A percentile compares a stretch with the other conserved stretches of the same genome.
phyloP scores from a whole-genome alignment of 148 eudicot species.

The Fagopyrum homotropicum region DNA sequence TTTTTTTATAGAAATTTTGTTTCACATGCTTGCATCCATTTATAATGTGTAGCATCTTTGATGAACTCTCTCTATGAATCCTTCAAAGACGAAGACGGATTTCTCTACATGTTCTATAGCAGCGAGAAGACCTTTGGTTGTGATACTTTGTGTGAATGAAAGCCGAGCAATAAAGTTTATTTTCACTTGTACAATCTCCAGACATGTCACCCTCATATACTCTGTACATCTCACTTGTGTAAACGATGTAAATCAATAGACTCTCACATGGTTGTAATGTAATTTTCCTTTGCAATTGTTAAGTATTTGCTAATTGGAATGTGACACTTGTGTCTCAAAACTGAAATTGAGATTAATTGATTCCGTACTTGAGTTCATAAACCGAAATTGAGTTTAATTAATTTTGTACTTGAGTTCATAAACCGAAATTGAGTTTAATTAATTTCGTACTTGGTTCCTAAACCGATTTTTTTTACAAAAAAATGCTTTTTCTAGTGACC shows the following conservation, averaged over 20 bases:
- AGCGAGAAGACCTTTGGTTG: constrained; percentile 87
- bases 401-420: background rate
- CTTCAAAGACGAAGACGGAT: constrained; percentile 91
- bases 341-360: background rate
- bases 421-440: too few species aligned
- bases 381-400: too few species aligned
- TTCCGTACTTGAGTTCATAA: too few species aligned
- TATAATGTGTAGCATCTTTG: constrained; percentile 50
- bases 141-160: background rate
- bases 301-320: background rate
- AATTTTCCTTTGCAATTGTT: too few species aligned
- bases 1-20: background rate
- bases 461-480: too few species aligned
- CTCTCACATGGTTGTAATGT: background rate
- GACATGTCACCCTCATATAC: background rate
- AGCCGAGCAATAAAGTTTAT: background rate
- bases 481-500: too few species aligned
- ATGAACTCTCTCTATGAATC: constrained; percentile 67
- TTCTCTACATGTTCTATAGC: constrained; percentile 91
- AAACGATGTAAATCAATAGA: background rate
- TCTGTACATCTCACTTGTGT: background rate
- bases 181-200: background rate
- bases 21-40: background rate
- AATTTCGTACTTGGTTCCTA: background rate
- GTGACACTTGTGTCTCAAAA: background rate